Evolutionary conservation across 2,329 filamentous ascomycete species (phyloP).

Genomic region (Penicillium rolfsii): DNA sequence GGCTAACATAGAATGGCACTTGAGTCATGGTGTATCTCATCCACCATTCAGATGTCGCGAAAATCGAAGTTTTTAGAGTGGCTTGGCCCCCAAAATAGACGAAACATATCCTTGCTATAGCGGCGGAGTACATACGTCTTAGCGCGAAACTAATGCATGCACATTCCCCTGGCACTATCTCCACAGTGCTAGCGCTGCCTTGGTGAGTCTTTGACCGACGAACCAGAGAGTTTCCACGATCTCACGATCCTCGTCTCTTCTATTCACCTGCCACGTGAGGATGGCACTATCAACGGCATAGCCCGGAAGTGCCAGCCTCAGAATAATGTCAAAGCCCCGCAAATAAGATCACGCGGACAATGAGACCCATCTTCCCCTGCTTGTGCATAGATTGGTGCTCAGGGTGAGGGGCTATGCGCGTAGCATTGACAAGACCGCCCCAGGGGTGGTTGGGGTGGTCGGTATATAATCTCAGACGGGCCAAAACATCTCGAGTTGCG

Average conservation of each 20-base stretch:
- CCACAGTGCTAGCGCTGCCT: background rate
- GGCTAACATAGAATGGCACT: background rate
- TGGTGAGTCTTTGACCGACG: background rate
- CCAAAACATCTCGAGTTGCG: background rate
- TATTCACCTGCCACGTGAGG: slow-evolving; percentile 2
- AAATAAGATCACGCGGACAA: slow-evolving; percentile 6
- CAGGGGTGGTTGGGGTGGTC: too few relatives aligned
- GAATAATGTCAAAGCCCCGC: background rate
- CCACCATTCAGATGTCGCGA: background rate
- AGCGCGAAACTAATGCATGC: slow-evolving; percentile 9
- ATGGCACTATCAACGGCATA: background rate
- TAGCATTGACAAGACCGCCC: background rate
- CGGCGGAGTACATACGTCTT: slow-evolving; percentile 12
- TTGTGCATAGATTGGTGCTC: background rate
- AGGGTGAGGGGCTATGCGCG: background rate
- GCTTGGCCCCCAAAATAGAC: slow-evolving; percentile 8
- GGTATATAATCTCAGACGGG: background rate
- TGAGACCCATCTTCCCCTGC: background rate
- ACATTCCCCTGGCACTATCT: background rate
- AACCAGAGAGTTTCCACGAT: background rate
- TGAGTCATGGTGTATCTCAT: background rate
- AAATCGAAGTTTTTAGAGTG: background rate
- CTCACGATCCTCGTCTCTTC: background rate
- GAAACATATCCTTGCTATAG: slow-evolving; percentile 12
- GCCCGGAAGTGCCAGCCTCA: slow-evolving; percentile 1